Percentiles rank a stretch among this genome's conserved stretches.
Evolutionary conservation across 257 asterid genomes (phyloP).

Genomic region (Jacaranda copaia): DNA sequence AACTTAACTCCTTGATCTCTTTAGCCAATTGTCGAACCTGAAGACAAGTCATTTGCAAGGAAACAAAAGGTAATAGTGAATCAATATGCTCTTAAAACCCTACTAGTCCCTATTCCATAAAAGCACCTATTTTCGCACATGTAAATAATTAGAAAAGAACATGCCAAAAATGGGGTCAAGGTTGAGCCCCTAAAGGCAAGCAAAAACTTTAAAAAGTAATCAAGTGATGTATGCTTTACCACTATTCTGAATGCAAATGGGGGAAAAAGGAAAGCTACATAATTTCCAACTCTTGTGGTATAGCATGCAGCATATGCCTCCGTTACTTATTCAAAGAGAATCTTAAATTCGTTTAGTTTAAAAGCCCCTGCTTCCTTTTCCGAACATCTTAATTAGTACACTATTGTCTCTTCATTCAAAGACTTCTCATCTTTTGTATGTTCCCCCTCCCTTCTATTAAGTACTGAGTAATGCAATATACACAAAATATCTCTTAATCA

Average conservation of each 20-base stretch:
- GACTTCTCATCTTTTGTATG: not conserved
- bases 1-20: constrained; percentile 78
- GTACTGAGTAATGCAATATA: not conserved
- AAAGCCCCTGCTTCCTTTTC: not conserved
- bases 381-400: not conserved
- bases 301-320: constrained; percentile 21
- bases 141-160: not conserved
- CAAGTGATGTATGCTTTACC: constrained; percentile 1
- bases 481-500: not conserved
- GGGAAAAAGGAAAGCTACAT: not conserved
- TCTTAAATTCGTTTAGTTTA: not conserved
- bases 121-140: constrained; percentile 24
- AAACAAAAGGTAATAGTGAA: constrained; percentile 35
- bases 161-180: not conserved
- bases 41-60: constrained; percentile 40
- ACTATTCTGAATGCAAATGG: not conserved
- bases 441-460: not conserved
- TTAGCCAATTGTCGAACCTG: constrained; percentile 84
- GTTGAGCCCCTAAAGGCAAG: constrained; percentile 19
- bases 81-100: constrained; percentile 14
- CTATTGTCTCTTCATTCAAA: not conserved
- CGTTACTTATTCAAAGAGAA: not conserved
- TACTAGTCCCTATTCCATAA: not conserved
- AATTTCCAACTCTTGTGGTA: not conserved
- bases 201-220: not conserved